Evolutionary conservation across 2,329 filamentous ascomycete species (phyloP).

Genomic region (Fusarium concolor): DNA sequence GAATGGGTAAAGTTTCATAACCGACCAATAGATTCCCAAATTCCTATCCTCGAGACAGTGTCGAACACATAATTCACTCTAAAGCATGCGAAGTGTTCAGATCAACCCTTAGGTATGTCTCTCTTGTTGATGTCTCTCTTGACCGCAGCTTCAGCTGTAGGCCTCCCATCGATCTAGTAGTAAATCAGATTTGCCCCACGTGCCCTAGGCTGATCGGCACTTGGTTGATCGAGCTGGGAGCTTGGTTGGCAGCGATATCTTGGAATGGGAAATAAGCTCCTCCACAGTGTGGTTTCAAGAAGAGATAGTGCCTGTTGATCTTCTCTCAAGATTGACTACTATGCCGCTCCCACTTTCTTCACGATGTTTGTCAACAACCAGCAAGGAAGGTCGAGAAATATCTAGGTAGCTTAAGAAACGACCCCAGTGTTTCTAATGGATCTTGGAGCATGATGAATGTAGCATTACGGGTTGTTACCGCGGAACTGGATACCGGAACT

Average conservation of each 20-base stretch:
- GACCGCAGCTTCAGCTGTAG: neutral
- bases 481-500: neutral
- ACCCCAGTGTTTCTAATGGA: neutral
- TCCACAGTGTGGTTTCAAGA: neutral
- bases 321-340: neutral
- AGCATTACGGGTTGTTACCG: neutral
- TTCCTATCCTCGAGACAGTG: neutral
- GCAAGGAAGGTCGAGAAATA: neutral
- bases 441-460: neutral
- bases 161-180: neutral
- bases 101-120: neutral
- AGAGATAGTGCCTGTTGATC: constrained; percentile 13
- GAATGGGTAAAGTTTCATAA: neutral
- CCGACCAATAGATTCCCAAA: neutral
- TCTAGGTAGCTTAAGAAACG: neutral
- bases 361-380: neutral
- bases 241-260: constrained; percentile 4
- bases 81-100: neutral
- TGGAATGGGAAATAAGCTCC: constrained; percentile 15
- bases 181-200: constrained; percentile 2
- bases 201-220: constrained; percentile 1
- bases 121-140: neutral
- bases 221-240: neutral
- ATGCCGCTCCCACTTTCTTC: neutral
- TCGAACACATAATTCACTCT: neutral